Base-by-base conservation (phyloP, 768 basidiomycete species). In the Tephrocybe sp. region DNA sequence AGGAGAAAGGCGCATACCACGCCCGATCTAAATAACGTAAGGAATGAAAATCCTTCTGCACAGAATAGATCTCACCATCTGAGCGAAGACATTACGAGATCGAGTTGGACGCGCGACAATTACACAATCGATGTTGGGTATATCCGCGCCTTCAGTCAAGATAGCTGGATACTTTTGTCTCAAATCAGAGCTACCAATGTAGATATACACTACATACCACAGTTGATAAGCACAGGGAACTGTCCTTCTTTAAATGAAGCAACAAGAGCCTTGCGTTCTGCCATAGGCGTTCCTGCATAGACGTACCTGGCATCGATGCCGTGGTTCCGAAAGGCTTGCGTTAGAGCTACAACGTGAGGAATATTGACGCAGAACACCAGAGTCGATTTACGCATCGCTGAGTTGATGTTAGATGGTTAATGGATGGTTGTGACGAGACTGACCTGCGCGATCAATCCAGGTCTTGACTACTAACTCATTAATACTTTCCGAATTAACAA, bases 61-160 rank as follows among this genome's bases (percentile, higher is more conserved):
- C 20, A 12, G 20, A 45, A 17, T 35, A 44, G 42, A 19, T 55
- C 74, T 31, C 51, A 92, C 92, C 92, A 98, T 97, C 61, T 98
- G 95, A 14, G 90, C 82, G 62, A 94, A 92, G 10, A 96, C 67
- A 63, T 96, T 98, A 31, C 83, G 77, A 11, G 93, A 96, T 20
- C 88, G 79, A 1, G 95, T 98, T 14, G 95, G 95, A 16, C 92
- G 77, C 13, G 89, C 92, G 16, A 98, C 72, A 31, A 98, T 65
- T 8, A 98, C 79, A 55, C 94, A 97, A 60, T 98, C 95, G 48
- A 97, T 88, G 53, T 90, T 91, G 2, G 95, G 95, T 45, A 98
- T 92, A 71, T 98, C 95, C 16, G 93, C 83, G 3, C 94, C 94
- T 72, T 97, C 94, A 1, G 93, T 96, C 56, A 97, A 73, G 42